Base-by-base conservation (phyloP, 2,329 filamentous ascomycete genomes). In the Cladosporium velox region DNA sequence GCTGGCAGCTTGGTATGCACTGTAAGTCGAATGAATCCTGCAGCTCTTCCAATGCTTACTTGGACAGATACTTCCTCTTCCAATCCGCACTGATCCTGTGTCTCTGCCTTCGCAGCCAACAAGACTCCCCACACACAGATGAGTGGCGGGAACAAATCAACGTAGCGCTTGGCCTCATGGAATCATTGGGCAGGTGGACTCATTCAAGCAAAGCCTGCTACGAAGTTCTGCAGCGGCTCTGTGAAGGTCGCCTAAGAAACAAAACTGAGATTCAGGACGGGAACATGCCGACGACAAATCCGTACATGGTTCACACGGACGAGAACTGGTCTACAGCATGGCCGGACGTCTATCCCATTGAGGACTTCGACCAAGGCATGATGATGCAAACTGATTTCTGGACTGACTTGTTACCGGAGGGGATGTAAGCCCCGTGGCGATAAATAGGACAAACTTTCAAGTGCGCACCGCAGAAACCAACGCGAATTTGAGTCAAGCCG, bases 21-120 rank as follows among this genome's bases (percentile, higher is more conserved):
- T 81, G 54, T 84, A 82, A 47, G 41, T 21, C 41, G 12, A 47
- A 21, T 4, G 10, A 21, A 4, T 11, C 2, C n/a, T 47, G n/a
- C 8, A n/a, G 21, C 1, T 47, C 3, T 47, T 47, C 41, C 7
- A 21, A 47, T 47, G 41, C 41, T 47, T 21, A 47, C 41, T 47
- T 24, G n/a, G 8, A 24, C 41, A 47, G 41, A 18, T 47, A 47
- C 69, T 84, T 83, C 66, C 75, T 84, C 5, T 84, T 84, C 62
- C 82, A 84, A 64, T 81, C 82, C 0, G 79, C 79, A 2, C 71
- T 84, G 15, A 83, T 84, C 11, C 82, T 81, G 1, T 80, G 78
- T 57, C 79, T 83, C 11, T 83, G 81, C 65, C 75, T 84, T 21
- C 41, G 41, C 10, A 47, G 41, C 41, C n/a, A 47, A 47, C n/a